A percentile compares a stretch with the other conserved stretches of the same genome.
Conservation (phyloP, 139 green algal genomes). For the Spirogloea muscicola region DNA sequence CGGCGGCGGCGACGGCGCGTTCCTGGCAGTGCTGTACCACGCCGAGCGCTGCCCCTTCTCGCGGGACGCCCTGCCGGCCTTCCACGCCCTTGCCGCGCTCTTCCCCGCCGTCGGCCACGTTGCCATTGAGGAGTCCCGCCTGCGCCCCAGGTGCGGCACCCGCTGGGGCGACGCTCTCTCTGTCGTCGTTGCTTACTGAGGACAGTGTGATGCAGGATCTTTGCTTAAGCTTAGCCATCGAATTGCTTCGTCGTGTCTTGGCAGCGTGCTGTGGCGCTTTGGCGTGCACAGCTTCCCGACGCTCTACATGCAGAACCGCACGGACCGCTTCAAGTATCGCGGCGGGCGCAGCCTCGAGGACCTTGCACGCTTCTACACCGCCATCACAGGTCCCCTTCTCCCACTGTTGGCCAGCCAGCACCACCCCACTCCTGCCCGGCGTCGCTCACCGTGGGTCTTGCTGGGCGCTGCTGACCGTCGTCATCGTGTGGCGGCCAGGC, state of each 20-base stretch:
- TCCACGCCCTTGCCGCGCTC: background rate
- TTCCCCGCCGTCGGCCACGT: conserved; percentile 2
- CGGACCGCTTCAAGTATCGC: background rate
- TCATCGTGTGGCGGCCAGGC: background rate
- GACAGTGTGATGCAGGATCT: too few species aligned
- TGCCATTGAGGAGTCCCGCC: conserved; percentile 9
- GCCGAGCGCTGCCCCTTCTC: conserved; percentile 17
- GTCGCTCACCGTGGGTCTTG: background rate
- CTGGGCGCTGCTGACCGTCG: background rate
- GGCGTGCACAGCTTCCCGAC: conserved; percentile 14
- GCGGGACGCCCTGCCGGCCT: background rate
- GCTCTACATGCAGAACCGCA: conserved; percentile 1
- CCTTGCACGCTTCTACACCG: conserved; percentile 2
- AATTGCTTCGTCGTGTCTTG: too few species aligned
- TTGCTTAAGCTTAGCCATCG: too few species aligned
- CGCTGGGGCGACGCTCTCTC: too few species aligned
- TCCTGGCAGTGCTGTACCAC: conserved; percentile 21
- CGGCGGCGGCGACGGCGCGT: too few species aligned
- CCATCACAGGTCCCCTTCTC: conserved; percentile 6
- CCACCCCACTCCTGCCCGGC: background rate
- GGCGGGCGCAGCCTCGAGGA: background rate
- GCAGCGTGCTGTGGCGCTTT: conserved; percentile 17
- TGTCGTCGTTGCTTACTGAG: too few species aligned
- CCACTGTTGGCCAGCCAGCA: background rate
- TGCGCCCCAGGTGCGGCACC: conserved; percentile 6